Evolutionary conservation across 768 basidiomycete genomes (phyloP), one percentile per base, ranked within the genome.

Genomic region (Tylopilus sp.): DNA sequence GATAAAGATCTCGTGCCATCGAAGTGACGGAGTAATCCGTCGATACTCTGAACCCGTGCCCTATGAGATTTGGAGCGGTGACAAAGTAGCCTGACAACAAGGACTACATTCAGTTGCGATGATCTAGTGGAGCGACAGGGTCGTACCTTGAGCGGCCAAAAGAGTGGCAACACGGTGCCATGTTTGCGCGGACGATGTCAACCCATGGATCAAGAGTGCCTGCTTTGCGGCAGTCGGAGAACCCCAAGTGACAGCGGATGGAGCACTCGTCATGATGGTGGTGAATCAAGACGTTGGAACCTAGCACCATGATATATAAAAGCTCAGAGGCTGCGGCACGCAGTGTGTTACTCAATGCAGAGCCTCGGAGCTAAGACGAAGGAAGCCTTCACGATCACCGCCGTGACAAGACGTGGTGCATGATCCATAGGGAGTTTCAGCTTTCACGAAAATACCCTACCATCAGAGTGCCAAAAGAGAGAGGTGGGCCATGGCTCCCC

Each of bases 191-290:
- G 63, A 58, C 1, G 57, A 64, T 21, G 59, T 47, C 2, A 63
- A 16, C 8, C 67, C 67, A n/a, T 68, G 67, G 38, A 69, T 53
- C 24, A 68, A 34, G 3, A 68, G 58, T 13, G 65, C 67, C 2
- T 58, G 59, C 19, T 67, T 67, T 5, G 48, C 55, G 1, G 67
- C 34, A 7, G 56, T 17, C 5, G 65, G 63, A 12, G 55, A 56
- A 0, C 67, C 67, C 67, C 63, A 63, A 16, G 41, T 55, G 3
- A 47, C 56, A 3, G 59, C 56, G 14, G 64, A 69, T 13, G 53
- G 53, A 28, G 43, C 17, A 11, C 45, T 57, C 36, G 56, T 38
- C 61, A 67, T 66, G 48, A 16, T 41, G 31, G 26, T 22, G 30
- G 11, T 9, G 29, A 26, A 33, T 3, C 13, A 6, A 14, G 33